phyloP scores from a whole-genome alignment of 257 asterid genomes.

The Solanum habrochaites region DNA sequence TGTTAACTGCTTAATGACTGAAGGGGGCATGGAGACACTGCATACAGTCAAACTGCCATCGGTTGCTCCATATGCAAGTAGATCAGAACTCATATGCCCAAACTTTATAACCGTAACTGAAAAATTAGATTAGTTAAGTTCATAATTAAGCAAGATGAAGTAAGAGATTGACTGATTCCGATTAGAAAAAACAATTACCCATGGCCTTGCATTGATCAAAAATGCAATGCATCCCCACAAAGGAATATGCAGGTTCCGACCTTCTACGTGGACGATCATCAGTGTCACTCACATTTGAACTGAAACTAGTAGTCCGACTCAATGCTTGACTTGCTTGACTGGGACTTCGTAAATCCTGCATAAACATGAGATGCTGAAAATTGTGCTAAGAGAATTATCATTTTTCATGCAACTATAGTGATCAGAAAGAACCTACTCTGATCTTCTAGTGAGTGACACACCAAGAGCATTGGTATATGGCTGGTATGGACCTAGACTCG shows the following conservation, averaged over 20 bases:
- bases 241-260: conserved; percentile 91
- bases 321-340: conserved; percentile 34
- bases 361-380: not conserved
- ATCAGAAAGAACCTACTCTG: not conserved
- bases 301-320: conserved; percentile 58
- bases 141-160: not conserved
- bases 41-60: conserved; percentile 95
- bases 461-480: not conserved
- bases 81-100: conserved; percentile 92
- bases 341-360: conserved; percentile 51
- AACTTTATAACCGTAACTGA: conserved; percentile 88
- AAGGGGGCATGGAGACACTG: conserved; percentile 59
- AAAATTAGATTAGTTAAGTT: conserved; percentile 8
- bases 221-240: conserved; percentile 98
- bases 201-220: conserved; percentile 97
- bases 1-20: conserved; percentile 53
- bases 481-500: not conserved
- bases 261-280: conserved; percentile 64
- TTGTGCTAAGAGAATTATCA: not conserved
- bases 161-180: not conserved
- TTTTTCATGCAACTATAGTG: not conserved
- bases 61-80: conserved; percentile 97
- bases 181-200: conserved; percentile 41
- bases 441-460: not conserved
- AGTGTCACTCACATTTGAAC: conserved; percentile 58